Evolutionary conservation across 1,284 basidiomycete species (phyloP).

Genomic region (Retiboletus flavoniger): DNA sequence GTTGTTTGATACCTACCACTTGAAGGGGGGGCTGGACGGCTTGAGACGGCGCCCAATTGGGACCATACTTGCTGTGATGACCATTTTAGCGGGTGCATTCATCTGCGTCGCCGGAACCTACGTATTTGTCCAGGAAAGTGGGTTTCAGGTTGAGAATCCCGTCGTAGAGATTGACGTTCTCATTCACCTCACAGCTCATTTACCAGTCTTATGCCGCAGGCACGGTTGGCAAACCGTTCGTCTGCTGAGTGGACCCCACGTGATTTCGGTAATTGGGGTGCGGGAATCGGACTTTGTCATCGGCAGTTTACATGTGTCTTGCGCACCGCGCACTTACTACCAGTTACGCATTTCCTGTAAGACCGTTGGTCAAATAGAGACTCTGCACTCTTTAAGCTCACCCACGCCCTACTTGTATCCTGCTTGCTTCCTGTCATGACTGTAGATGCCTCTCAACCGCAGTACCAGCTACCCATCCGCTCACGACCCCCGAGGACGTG

Average conservation of each 20-base stretch:
- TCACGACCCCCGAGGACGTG: constrained; percentile 58
- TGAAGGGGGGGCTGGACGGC: constrained; percentile 38
- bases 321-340: neutral
- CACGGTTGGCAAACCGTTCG: constrained; percentile 50
- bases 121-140: constrained; percentile 48
- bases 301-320: constrained; percentile 19
- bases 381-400: neutral
- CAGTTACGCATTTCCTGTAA: neutral
- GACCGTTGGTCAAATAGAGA: constrained; percentile 15
- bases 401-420: constrained; percentile 1
- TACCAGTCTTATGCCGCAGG: constrained; percentile 41
- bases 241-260: constrained; percentile 38
- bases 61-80: constrained; percentile 41
- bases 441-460: constrained; percentile 8
- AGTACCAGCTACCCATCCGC: constrained; percentile 57
- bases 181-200: constrained; percentile 42
- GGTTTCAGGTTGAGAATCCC: neutral
- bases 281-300: constrained; percentile 14
- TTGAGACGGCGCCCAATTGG: constrained; percentile 36
- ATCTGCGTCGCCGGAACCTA: constrained; percentile 52
- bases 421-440: constrained; percentile 23
- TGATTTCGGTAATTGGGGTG: constrained; percentile 14
- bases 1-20: constrained; percentile 49
- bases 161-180: neutral
- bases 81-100: constrained; percentile 50